phyloP scores from a whole-genome alignment of 148 eudicot genomes.

The Bassia scoparia region DNA sequence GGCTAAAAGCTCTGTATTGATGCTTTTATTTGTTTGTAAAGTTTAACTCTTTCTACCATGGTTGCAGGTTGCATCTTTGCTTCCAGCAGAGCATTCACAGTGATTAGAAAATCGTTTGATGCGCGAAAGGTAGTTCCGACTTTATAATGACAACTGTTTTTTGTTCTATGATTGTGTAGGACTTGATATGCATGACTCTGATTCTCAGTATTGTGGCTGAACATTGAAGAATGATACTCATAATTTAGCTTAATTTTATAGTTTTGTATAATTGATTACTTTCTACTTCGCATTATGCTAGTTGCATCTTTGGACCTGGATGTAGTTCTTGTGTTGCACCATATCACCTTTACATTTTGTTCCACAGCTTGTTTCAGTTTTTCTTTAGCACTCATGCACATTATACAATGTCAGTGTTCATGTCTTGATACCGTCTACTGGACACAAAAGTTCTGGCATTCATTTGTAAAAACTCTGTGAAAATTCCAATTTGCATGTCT shows the following conservation, averaged over 20 bases:
- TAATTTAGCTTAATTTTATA: neutral
- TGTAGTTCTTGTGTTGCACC: neutral
- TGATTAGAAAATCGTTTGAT: conserved; percentile 87
- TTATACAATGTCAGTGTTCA: neutral
- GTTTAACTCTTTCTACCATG: neutral
- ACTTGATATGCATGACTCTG: neutral
- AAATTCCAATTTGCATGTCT: too few relatives aligned
- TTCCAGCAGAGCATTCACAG: conserved; percentile 82
- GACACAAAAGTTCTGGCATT: too few relatives aligned
- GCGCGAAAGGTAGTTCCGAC: conserved; percentile 73
- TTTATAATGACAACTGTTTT: neutral
- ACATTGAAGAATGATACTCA: neutral
- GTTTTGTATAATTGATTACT: neutral
- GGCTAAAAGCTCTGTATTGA: too few relatives aligned
- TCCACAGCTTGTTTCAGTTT: neutral
- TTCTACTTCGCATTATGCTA: neutral
- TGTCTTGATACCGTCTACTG: neutral
- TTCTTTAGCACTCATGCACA: neutral
- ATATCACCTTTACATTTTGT: neutral
- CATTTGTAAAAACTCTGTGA: too few relatives aligned
- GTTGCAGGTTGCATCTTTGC: conserved; percentile 82
- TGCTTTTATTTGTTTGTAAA: neutral
- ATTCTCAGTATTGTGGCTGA: neutral
- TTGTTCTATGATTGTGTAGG: neutral
- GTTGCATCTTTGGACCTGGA: neutral